Percentiles rank a stretch among this genome's conserved stretches.
Conservation (phyloP, 352 stramenopile genomes). For the Blastocystis sp. region DNA sequence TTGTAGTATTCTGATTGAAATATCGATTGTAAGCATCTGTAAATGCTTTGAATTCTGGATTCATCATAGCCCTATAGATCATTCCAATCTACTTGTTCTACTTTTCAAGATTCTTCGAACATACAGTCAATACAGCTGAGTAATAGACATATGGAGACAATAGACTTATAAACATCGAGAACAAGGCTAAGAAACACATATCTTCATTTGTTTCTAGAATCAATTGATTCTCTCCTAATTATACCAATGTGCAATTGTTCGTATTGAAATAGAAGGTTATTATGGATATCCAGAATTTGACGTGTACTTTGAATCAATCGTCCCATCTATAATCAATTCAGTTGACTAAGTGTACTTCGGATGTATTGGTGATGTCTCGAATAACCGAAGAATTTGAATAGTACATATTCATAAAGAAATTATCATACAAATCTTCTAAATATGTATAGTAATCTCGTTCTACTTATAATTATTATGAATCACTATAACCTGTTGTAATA, state of each 20-base stretch:
- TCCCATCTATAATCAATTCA: neutral
- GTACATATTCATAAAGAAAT: conserved; percentile 41
- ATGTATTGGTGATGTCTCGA: neutral
- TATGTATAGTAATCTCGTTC: conserved; percentile 12
- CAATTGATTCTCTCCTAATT: neutral
- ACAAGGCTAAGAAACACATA: neutral
- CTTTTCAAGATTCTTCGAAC: neutral
- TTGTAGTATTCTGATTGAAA: neutral
- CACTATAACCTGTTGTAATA: neutral
- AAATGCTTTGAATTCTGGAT: neutral
- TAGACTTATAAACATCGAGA: neutral
- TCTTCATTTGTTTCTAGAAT: neutral
- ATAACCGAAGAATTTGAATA: conserved; percentile 6
- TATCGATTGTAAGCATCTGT: neutral
- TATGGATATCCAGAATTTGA: conserved; percentile 47
- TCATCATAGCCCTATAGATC: neutral
- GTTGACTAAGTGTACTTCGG: neutral
- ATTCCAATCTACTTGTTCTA: neutral
- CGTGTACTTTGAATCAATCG: conserved; percentile 21
- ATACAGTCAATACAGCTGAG: neutral
- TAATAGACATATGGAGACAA: conserved; percentile 54
- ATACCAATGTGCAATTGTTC: neutral
- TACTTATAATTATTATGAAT: neutral
- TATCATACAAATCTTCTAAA: neutral
- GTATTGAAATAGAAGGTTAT: conserved; percentile 38